A percentile compares a stretch with the other conserved stretches of the same genome.
Evolutionary conservation across 495 filamentous ascomycete species (phyloP).

Genomic region (Aspergillus biplanus): DNA sequence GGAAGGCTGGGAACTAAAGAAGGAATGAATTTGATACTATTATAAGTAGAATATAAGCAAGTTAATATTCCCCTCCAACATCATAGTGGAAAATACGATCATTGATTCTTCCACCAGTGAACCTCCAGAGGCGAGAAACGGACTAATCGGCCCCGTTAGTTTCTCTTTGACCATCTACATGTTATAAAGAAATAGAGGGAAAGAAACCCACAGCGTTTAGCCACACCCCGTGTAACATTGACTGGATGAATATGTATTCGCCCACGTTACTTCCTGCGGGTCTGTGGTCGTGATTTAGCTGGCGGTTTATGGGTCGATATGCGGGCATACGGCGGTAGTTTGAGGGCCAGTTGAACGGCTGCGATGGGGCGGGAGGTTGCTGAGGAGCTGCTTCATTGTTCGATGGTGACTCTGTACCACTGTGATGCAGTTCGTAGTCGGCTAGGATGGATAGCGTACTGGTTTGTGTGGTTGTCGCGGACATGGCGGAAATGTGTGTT

Average conservation of each 20-base stretch:
- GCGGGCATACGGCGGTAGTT: constrained; percentile 53
- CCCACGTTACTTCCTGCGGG: constrained; percentile 44
- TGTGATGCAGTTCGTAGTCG: constrained; percentile 55
- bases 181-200: neutral
- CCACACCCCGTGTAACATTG: constrained; percentile 57
- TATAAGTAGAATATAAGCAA: neutral
- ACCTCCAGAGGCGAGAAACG: constrained; percentile 43
- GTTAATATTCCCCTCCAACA: constrained; percentile 55
- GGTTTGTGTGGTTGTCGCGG: constrained; percentile 34
- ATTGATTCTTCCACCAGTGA: constrained; percentile 49
- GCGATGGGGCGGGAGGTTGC: constrained; percentile 6
- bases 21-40: too few relatives aligned
- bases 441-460: constrained; percentile 38
- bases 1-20: too few relatives aligned
- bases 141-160: constrained; percentile 24
- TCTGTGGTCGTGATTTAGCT: constrained; percentile 44
- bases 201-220: constrained; percentile 52
- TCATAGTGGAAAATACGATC: constrained; percentile 49
- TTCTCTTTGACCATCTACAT: neutral
- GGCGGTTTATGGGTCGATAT: constrained; percentile 51
- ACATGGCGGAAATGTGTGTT: constrained; percentile 1
- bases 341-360: constrained; percentile 44
- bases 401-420: constrained; percentile 17
- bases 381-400: constrained; percentile 3
- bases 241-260: constrained; percentile 50